phyloP scores from a whole-genome alignment of 1,284 basidiomycete species.

The Afroboletus lepidellus region DNA sequence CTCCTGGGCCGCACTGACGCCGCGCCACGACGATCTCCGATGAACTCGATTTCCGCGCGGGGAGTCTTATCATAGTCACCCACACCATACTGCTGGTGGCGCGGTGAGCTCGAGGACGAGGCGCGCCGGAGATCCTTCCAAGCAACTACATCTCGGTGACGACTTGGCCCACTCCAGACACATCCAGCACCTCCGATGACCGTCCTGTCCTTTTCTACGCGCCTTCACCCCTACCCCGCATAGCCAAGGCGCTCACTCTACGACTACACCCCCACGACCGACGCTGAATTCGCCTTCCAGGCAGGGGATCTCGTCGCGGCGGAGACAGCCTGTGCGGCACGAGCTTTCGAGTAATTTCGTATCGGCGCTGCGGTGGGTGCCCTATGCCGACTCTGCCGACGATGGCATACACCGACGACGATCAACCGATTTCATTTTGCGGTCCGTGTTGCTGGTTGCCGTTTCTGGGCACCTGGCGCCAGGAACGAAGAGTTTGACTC shows the following conservation, averaged over 20 bases:
- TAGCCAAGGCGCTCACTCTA: slow-evolving; percentile 86
- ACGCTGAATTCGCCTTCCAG: slow-evolving; percentile 91
- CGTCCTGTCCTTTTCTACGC: neutral
- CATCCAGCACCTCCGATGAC: neutral
- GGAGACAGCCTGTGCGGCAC: slow-evolving; percentile 67
- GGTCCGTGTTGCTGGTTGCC: neutral
- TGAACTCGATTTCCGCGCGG: slow-evolving; percentile 89
- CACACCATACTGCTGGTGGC: slow-evolving; percentile 96
- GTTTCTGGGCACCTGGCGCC: no score
- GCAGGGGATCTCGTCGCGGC: slow-evolving; percentile 88
- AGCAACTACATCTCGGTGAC: slow-evolving; percentile 51
- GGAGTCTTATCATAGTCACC: slow-evolving; percentile 91
- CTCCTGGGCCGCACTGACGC: no score
- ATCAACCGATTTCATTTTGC: neutral
- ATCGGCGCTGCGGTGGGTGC: neutral
- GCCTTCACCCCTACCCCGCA: no score
- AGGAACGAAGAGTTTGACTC: slow-evolving; percentile 85
- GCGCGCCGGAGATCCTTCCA: slow-evolving; percentile 87
- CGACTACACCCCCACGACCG: slow-evolving; percentile 85
- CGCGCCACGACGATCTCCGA: slow-evolving; percentile 75
- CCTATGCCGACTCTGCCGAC: neutral
- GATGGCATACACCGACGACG: neutral
- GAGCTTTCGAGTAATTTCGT: neutral
- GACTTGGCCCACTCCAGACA: neutral
- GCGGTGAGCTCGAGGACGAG: slow-evolving; percentile 83